Percentiles rank a stretch among this genome's conserved stretches.
These are phyloP conservation scores for Sedum album DNA, from an alignment of 164 flowering plant genomes.

Conservation along the genomic window DNA sequence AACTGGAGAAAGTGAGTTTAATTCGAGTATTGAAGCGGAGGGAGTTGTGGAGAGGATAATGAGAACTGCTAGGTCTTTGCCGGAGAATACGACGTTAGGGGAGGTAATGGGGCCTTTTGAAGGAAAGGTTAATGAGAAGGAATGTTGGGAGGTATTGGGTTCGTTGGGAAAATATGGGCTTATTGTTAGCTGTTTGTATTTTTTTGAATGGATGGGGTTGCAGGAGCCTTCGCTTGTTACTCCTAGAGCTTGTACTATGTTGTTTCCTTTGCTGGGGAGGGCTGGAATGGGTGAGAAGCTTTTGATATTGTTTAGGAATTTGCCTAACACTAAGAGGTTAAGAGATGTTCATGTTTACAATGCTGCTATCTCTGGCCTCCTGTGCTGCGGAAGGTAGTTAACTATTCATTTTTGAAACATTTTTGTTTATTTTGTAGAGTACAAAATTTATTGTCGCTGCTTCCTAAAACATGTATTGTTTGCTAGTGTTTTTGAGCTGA, in stretches of 20 bases:
- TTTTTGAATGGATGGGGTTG: constrained; percentile 83
- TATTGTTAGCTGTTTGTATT: constrained; percentile 48
- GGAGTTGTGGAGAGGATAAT: constrained; percentile 49
- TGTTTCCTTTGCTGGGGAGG: constrained; percentile 60
- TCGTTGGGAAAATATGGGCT: constrained; percentile 54
- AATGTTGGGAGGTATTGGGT: constrained; percentile 48
- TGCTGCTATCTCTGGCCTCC: constrained; percentile 71
- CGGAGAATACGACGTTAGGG: constrained; percentile 54
- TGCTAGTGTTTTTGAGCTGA: background rate
- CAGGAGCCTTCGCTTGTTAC: constrained; percentile 61
- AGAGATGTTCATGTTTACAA: constrained; percentile 65
- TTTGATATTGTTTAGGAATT: constrained; percentile 51
- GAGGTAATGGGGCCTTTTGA: constrained; percentile 47
- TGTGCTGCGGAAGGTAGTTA: constrained; percentile 50
- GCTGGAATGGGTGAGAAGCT: constrained; percentile 58
- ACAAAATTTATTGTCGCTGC: too few relatives aligned
- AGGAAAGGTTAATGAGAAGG: constrained; percentile 38
- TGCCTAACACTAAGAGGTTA: constrained; percentile 42
- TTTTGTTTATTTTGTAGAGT: too few relatives aligned
- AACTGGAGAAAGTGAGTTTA: constrained; percentile 1
- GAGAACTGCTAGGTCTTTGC: constrained; percentile 39
- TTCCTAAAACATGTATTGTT: too few relatives aligned
- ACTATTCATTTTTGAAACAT: too few relatives aligned
- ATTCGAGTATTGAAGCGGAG: constrained; percentile 8
- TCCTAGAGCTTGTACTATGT: constrained; percentile 50